Evolutionary conservation across 805 yeast genomes (phyloP), one percentile per base, ranked within the genome.

Genomic region (Isabelozyma gotoi): DNA sequence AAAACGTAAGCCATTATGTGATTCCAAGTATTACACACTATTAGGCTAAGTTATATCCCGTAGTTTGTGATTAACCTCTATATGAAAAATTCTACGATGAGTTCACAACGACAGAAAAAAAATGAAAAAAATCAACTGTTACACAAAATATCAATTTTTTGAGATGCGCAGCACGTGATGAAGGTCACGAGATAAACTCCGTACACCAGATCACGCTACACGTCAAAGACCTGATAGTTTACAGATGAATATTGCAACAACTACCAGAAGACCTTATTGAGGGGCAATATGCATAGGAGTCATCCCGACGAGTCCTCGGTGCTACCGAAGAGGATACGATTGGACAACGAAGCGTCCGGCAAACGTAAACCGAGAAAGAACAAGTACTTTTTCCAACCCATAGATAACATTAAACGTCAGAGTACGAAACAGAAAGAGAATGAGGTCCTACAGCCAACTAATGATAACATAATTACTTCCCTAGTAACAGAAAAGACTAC

Each of bases 1-100:
- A 92, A 82, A 63, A 92, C 90, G 80, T 76, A 87, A 51, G 94
- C 85, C 95, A 87, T 87, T 42, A 41, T 41, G 10, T 33, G 8
- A 14, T 10, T 36, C 16, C 21, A n/a, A 33, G n/a, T n/a, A n/a
- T n/a, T n/a, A n/a, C n/a, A n/a, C n/a, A n/a, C n/a, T n/a, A n/a
- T n/a, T 15, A 15, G 33, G 27, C 19, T 31, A 18, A 18, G 24
- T 39, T 14, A 19, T n/a, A n/a, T n/a, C n/a, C n/a, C n/a, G n/a
- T n/a, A n/a, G n/a, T n/a, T n/a, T n/a, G n/a, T 24, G 29, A 24
- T 24, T 24, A 10, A 24, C n/a, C 29, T 24, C 29, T 24, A 24
- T n/a, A 10, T 24, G 29, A 24, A 24, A 24, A 24, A 24, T 24
- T 24, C 29, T 24, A 24, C 29, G 29, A 24, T 24, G 29, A 24